Evolutionary conservation across 2,329 filamentous ascomycete species (phyloP), one percentile per base, ranked within the genome.

Genomic region (Chrysosporium keratinophilum): DNA sequence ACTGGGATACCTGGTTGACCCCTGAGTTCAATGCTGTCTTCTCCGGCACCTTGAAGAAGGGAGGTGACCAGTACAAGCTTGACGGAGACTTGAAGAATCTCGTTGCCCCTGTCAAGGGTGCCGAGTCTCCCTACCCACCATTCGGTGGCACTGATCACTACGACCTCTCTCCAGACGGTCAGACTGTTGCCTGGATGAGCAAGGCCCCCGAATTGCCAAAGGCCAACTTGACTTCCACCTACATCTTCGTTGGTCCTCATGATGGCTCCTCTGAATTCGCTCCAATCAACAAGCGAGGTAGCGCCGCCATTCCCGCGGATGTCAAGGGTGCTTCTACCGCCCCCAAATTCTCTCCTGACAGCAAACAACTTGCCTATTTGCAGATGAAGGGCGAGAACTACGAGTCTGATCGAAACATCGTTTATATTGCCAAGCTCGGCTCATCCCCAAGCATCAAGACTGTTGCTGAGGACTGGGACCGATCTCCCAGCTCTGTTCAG

Each of bases 101-200:
- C 28, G 67, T 72, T 20, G 61, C 67, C 3, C 64, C 65, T 5
- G 61, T 71, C 28, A 65, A 67, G 59, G 66, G 71, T 46, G 15
- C 82, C 79, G 47, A 72, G 57, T 68, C 66, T 14, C 71, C 71
- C 1, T 67, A 67, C 43, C 69, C 69, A 28, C 84, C 87, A 0
- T 94, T 95, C 62, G 89, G 89, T 2, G 87, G 85, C 17, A 73
- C 81, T 0, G 79, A 81, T n/a, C 84, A 94, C 67, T 95, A 90
- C 62, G 88, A 94, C 63, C 79, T 74, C 47, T 71, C 71, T 1
- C 62, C 69, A 1, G 64, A 73, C 44, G 71, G 71, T 17, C 63
- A 66, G 37, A 67, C 62, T 60, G 70, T 72, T 44, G 65, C 66
- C 5, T 73, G 70, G 60, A 66, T 71, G 61, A 72, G 69, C 62